Evolutionary conservation across 192 early-diverging fungal species (phyloP), one percentile per base, ranked within the genome.

Genomic region (Paraglomus brasilianum): DNA sequence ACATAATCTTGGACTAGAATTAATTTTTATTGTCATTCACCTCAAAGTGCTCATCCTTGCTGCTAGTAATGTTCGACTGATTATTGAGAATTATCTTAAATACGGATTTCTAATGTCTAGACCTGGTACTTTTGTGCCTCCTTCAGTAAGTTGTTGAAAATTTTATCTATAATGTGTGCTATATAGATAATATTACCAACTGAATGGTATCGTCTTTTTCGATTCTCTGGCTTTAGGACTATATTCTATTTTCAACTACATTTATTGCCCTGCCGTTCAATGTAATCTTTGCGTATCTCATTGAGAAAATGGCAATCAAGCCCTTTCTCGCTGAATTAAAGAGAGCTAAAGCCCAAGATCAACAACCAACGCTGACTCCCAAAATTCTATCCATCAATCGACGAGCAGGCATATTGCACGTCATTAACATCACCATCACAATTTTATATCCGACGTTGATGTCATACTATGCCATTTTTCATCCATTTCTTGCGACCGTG

Each of bases 51-150:
- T 95, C 46, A 73, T 93, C 11, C 86, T 95, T 22, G 88, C 83
- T 52, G 93, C 90, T 24, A 89, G 88, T 74, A 91, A 91, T 61
- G 76, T 94, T 47, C 89, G 93, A 5, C 81, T 94, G 53, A 87
- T 92, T 46, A 88, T 94, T 48, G 93, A 95, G 72, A 95, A 95
- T 74, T 92, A 89, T 71, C 74, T 89, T 72, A 94, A 95, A 72
- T 94, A 95, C 63, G 93, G 93, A 42, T 84, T 94, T 39, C 76
- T 94, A 22, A 82, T 95, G 64, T 81, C 81, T 47, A 75, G 89
- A 19, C 92, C 91, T 19, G 84, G 86, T 68, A 77, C 80, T 8
- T 63, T 72, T 73, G 73, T 17, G 7, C 8, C 52, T 7, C 52
- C 52, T 11, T 7, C n/a, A 6, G 52, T 55, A 55, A 21, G 7